Evolutionary conservation across 163 green algal species (phyloP), one percentile per base, ranked within the genome.

Genomic region (Botryococcus braunii): DNA sequence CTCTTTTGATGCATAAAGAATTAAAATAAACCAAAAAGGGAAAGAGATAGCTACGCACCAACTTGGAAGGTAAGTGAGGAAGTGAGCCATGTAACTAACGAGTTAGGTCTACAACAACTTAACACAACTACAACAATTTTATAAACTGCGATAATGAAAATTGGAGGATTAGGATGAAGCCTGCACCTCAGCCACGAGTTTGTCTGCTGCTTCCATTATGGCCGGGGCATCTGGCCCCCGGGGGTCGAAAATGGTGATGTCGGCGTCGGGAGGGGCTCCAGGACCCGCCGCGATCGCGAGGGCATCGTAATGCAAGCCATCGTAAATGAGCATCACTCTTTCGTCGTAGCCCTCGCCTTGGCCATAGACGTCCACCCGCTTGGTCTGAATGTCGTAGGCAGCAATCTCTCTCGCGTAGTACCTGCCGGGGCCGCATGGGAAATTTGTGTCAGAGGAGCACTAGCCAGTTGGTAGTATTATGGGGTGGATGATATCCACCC

Each of bases 231-330:
- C 37, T 9, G 59, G 25, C 7, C 34, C 58, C 23, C 7, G 27
- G 2, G 66, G 37, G 13, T 81, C 71, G 11, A 91, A 79, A 4
- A 82, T 82, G 1, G 85, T 92, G 23, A 91, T 69, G 69, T 97
- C 92, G 61, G 91, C 57, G 36, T 90, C 82, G 75, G 96, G 88
- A 7, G 87, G 74, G 0, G 87, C 88, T 0, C 81, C 88, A 25
- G 82, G 60, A 69, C 6, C 47, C 69, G 66, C 72, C 62, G 82
- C 76, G 38, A 93, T 69, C 5, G 88, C 89, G 59, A 97, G 59
- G 0, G 92, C 89, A 69, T 98, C 93, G 74, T 98, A 98, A 74
- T 98, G 93, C 57, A 98, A 77, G 6, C 92, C 86, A 61, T 96
- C 87, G 68, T 96, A 95, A 9, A 96, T 72, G 9, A 96, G 52